Percentiles rank a stretch among this genome's conserved stretches.
These are phyloP conservation scores for Crepidotus variabilis DNA, from an alignment of 768 basidiomycete genomes.

Conservation along the genomic window DNA sequence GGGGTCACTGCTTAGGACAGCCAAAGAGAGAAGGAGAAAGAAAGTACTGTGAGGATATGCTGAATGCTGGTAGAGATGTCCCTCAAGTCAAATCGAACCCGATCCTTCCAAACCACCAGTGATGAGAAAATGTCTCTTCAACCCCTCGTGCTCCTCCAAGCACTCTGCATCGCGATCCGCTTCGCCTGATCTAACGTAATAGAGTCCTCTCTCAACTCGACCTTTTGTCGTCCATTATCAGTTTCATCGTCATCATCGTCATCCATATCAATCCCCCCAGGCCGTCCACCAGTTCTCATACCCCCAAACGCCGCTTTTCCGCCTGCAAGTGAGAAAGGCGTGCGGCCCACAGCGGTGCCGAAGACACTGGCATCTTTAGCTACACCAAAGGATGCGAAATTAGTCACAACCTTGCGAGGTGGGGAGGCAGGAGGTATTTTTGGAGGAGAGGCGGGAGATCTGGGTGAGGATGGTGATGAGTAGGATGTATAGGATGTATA, in stretches of 20 bases:
- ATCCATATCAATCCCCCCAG: slow-evolving; percentile 42
- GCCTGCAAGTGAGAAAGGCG: slow-evolving; percentile 75
- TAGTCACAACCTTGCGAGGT: slow-evolving; percentile 82
- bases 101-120: too few relatives aligned
- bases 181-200: slow-evolving; percentile 94
- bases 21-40: too few relatives aligned
- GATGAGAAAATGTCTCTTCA: slow-evolving; percentile 21
- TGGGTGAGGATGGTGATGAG: slow-evolving; percentile 38
- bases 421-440: slow-evolving; percentile 52
- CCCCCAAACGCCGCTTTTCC: slow-evolving; percentile 85
- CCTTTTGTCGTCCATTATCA: slow-evolving; percentile 51
- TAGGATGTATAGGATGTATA: slow-evolving; percentile 51
- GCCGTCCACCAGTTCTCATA: slow-evolving; percentile 45
- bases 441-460: slow-evolving; percentile 41
- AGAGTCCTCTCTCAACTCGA: slow-evolving; percentile 76
- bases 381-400: slow-evolving; percentile 85
- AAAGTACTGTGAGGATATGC: too few relatives aligned
- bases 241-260: slow-evolving; percentile 75
- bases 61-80: too few relatives aligned
- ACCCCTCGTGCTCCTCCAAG: slow-evolving; percentile 71
- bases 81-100: too few relatives aligned
- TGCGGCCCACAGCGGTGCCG: slow-evolving; percentile 76
- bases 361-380: slow-evolving; percentile 75
- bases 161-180: slow-evolving; percentile 86
- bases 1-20: too few relatives aligned